phyloP scores from a whole-genome alignment of 2,329 filamentous ascomycete genomes.

The Lachnellula hyalina region DNA sequence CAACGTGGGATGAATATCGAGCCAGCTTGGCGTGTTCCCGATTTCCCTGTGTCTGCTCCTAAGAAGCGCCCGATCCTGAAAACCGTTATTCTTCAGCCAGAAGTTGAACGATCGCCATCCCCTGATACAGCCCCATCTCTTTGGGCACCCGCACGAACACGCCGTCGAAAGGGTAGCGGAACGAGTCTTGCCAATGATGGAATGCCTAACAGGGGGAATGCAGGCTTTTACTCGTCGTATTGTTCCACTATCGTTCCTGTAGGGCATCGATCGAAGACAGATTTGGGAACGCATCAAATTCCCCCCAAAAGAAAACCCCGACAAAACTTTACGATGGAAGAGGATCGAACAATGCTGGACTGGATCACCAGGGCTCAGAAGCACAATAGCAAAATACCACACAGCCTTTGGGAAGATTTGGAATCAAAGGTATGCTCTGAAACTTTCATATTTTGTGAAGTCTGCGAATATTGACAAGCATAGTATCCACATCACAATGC shows the following conservation, averaged over 20 bases:
- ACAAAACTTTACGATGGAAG: constrained; percentile 7
- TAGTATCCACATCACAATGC: constrained; percentile 21
- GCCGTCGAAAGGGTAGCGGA: constrained; percentile 1
- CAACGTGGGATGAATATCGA: neutral
- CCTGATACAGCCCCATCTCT: constrained; percentile 24
- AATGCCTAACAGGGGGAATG: neutral
- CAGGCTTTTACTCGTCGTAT: neutral
- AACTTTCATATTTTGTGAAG: neutral
- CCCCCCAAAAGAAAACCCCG: constrained; percentile 1
- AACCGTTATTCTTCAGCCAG: constrained; percentile 13
- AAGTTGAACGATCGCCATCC: constrained; percentile 23
- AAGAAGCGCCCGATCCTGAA: constrained; percentile 15
- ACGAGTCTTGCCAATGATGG: neutral
- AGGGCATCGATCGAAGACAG: neutral
- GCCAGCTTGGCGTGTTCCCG: constrained; percentile 14
- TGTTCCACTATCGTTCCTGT: neutral
- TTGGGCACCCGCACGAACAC: constrained; percentile 24
- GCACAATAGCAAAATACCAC: constrained; percentile 6
- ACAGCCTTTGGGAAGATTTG: constrained; percentile 20
- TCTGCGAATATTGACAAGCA: constrained; percentile 3
- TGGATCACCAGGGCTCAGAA: constrained; percentile 14
- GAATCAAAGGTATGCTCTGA: constrained; percentile 16
- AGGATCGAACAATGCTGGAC: constrained; percentile 24
- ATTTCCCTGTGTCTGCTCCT: constrained; percentile 10
- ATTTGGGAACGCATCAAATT: constrained; percentile 6